Evolutionary conservation across 306 rosid species (phyloP), one percentile per base, ranked within the genome.

Genomic region (Lathyrus aphaca): DNA sequence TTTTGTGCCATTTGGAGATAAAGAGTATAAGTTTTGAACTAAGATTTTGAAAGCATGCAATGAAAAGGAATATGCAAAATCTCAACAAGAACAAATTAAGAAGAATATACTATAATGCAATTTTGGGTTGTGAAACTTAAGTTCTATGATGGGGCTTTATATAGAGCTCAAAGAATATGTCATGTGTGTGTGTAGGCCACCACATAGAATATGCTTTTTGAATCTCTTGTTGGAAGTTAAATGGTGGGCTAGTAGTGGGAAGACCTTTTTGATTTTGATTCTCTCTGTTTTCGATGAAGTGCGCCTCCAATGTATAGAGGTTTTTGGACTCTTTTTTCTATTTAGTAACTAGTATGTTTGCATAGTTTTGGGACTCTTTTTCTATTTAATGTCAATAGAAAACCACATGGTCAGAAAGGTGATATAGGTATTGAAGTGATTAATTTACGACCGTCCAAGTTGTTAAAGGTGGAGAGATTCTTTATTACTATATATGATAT

Each of bases 1-100:
- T 35, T 75, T 71, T 48, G 66, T 23, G 84, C 80, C 88, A 60
- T 60, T 30, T 30, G 64, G 16, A 8, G 38, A 18, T 6, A 1
- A 49, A 8, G 23, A 8, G 13, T 49, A 6, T 49, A 8, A 49
- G 3, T 17, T 3, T 49, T 49, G 56, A 49, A 17, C 56, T 17
- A 49, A 49, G 25, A 49, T 49, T 49, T 17, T 17, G 4, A 54
- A 54, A 23, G 43, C 48, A 18, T 64, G 46, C 53, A 64, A 64
- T n/a, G 29, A 11, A 51, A 30, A 25, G 13, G 35, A 21, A 53
- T 21, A 53, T 27, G 69, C 39, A 5, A 56, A 56, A 6, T 21
- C 27, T 25, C 10, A 57, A 55, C 16, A 55, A 55, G 15, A 19
- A 25, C 9, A 0, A 55, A 51, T 4, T 51, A 25, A 56, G 43